Base-by-base conservation (phyloP, 148 eudicot genomes). In the Vaccinium myrtillus region DNA sequence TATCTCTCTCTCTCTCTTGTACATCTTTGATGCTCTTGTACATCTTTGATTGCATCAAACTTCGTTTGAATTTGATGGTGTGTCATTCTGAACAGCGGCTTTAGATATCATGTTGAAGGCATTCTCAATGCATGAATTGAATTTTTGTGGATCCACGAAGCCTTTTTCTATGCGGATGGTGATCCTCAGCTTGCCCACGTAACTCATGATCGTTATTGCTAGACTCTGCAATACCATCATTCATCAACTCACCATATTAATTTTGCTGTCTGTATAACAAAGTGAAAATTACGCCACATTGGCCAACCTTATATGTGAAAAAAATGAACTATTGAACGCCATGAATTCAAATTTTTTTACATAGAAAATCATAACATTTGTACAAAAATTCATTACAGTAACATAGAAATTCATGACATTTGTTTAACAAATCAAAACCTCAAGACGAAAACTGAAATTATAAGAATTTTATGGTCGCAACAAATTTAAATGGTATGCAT, bases 141-240 rank as follows among this genome's bases (percentile, higher is more conserved):
- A 88, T 88, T 89, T 90, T 7, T 82, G 78, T 21, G 82, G 70
- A 83, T 93, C 93, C 12, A 93, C 86, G 82, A 84, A 88, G 9
- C 86, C 92, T 79, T 89, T 93, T 82, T 93, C 95, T 82, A 77
- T 82, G 21, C 89, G 88, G 12, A 93, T 65, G 1, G 91, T 87
- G 63, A 93, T 86, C 82, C 93, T 87, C 83, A 93, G 21, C 56
- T 87, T 87, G 48, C 89, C 83, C 86, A 81, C 87, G 65, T 93
- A 93, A 55, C 95, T 93, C 84, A 93, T 6, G 79, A 93, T 83
- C 36, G 83, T 81, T 25, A 86, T 63, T 54, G 59, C 25, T 21
- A 84, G 82, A 65, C 82, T 53, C 89, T 87, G 86, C 89, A 84
- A 73, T 12, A 36, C 8, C 74, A 69, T 69, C 39, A 27, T 27